Base-by-base conservation (phyloP, 495 filamentous ascomycete genomes). In the Penicillium pulvis region DNA sequence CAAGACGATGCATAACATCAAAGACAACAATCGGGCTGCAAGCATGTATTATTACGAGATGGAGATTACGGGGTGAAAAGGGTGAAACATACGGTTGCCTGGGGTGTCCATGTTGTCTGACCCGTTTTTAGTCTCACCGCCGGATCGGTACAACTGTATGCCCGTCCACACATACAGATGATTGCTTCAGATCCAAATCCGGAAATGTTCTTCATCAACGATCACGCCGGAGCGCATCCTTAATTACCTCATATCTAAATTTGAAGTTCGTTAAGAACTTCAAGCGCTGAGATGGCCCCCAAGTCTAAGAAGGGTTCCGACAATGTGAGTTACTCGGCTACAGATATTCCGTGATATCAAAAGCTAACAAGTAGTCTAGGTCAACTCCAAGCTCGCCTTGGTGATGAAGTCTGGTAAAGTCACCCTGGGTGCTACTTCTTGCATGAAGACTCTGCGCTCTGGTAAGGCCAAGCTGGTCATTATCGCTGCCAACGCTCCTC, bases 391-490 rank as follows among this genome's bases (percentile, higher is more conserved):
- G 76, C 82, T 94, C 63, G 90, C 90, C 71, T 85, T 97, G 77
- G 93, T 97, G 59, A 94, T 97, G 89, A 97, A 96, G 85, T 90
- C 87, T 58, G 91, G 92, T 66, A 95, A 94, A 81, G 88, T 92
- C 74, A 90, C 86, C 57, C 81, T 96, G 57, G 93, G 93, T 64
- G 94, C 93, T 85, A 91, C 93, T 79, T 92, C 89, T 60, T 96
- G 93, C 68, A 88, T 98, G 74, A 98, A 98, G 87, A 86, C 85
- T 56, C 86, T 98, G 65, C 91, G 93, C 69, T 69, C 66, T 55
- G 77, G 77, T 61, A 81, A 79, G 70, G 83, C 83, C 56, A 85
- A 85, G 74, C 75, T 94, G 71, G 77, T 85, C 64, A 81, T 88
- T 69, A 92, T 93, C 69, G 88, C 91, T 61, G 91, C 89, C 80